phyloP scores from a whole-genome alignment of 495 filamentous ascomycete species.

The Aspergillus cristatus region DNA sequence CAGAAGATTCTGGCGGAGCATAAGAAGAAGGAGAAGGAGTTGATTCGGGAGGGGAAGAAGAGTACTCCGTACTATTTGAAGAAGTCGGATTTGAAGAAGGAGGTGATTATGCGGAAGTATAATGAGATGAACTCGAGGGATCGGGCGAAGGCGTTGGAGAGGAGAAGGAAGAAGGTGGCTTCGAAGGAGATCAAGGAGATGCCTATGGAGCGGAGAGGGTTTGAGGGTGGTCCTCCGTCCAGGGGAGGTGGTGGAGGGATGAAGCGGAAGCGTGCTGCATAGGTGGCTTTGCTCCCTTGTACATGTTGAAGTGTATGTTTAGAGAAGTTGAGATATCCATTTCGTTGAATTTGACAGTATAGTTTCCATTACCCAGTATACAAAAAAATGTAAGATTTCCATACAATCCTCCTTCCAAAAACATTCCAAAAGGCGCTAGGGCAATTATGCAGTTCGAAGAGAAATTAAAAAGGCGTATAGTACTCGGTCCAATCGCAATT shows the following conservation, averaged over 20 bases:
- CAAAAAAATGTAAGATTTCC: too few species aligned
- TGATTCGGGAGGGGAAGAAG: slow-evolving; percentile 78
- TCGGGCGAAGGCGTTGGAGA: slow-evolving; percentile 69
- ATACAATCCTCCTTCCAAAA: too few species aligned
- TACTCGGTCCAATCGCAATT: neutral
- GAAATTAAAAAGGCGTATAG: too few species aligned
- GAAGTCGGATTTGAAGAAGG: slow-evolving; percentile 80
- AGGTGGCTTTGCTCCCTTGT: slow-evolving; percentile 1
- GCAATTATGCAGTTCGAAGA: too few species aligned
- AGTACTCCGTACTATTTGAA: slow-evolving; percentile 90
- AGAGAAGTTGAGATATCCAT: neutral
- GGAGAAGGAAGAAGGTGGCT: slow-evolving; percentile 73
- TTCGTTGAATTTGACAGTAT: too few species aligned
- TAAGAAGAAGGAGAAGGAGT: slow-evolving; percentile 70
- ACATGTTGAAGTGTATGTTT: too few species aligned
- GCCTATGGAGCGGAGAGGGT: slow-evolving; percentile 54
- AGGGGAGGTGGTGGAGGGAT: slow-evolving; percentile 10
- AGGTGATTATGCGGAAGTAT: slow-evolving; percentile 68
- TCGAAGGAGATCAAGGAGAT: slow-evolving; percentile 72
- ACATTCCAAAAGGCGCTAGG: too few species aligned
- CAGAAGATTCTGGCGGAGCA: slow-evolving; percentile 59
- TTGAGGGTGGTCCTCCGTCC: slow-evolving; percentile 15
- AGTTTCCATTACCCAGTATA: too few species aligned
- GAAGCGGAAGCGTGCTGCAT: slow-evolving; percentile 27
- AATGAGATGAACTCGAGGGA: slow-evolving; percentile 71